A percentile compares a stretch with the other conserved stretches of the same genome.
Evolutionary conservation across 768 basidiomycete species (phyloP).

Genomic region (Hygrophoropsis aurantiaca): DNA sequence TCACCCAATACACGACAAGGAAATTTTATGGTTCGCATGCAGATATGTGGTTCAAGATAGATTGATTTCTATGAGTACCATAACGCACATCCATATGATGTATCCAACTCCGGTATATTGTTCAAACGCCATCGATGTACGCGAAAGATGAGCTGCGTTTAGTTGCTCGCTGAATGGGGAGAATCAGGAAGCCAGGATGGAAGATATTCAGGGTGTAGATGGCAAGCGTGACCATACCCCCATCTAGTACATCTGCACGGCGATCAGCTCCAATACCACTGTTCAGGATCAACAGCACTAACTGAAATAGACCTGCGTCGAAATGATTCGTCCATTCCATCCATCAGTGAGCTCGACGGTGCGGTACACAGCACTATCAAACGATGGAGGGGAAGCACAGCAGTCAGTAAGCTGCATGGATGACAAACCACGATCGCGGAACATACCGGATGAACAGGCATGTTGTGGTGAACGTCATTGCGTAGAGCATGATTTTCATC

Average conservation of each 20-base stretch:
- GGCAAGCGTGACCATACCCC: conserved; percentile 31
- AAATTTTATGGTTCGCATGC: no score
- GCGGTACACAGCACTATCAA: conserved; percentile 45
- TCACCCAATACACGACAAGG: no score
- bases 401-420: neutral
- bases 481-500: conserved; percentile 32
- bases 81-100: no score
- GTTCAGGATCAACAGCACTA: conserved; percentile 7
- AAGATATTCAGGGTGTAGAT: conserved; percentile 28
- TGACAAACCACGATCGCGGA: conserved; percentile 8
- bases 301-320: conserved; percentile 48
- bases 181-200: conserved; percentile 23
- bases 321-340: conserved; percentile 50
- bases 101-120: no score
- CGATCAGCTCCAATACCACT: neutral
- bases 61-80: no score
- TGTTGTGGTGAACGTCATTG: conserved; percentile 38
- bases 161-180: neutral
- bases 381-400: no score
- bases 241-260: conserved; percentile 21
- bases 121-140: no score
- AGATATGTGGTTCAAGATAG: no score
- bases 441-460: conserved; percentile 51
- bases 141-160: no score
- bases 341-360: conserved; percentile 49